Conservation (phyloP, 2,329 filamentous ascomycete genomes). For the Colletotrichum orbiculare region DNA sequence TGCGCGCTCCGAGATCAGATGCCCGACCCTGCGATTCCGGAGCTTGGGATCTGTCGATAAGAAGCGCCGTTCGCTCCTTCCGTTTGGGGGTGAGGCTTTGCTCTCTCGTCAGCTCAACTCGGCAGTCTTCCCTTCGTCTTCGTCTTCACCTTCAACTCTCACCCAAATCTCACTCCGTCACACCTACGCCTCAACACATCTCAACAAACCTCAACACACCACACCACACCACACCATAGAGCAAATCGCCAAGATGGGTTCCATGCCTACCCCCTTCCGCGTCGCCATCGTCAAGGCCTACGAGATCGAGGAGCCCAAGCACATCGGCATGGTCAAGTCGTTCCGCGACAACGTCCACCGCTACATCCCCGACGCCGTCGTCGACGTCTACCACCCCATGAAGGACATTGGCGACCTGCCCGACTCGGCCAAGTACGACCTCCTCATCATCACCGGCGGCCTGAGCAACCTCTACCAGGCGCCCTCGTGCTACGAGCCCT, state of each 20-base stretch:
- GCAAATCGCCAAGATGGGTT: conserved; percentile 10
- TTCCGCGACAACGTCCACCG: conserved; percentile 23
- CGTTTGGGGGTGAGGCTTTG: too few species aligned
- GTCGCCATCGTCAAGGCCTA: conserved; percentile 34
- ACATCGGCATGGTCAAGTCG: conserved; percentile 28
- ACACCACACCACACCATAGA: too few species aligned
- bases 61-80: too few species aligned
- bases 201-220: too few species aligned
- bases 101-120: too few species aligned
- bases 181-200: too few species aligned
- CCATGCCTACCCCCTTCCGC: conserved; percentile 21
- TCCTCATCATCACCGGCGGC: conserved; percentile 29
- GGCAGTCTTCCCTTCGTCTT: too few species aligned
- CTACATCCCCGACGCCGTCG: conserved; percentile 21
- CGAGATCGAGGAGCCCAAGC: conserved; percentile 32
- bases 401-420: conserved; percentile 16
- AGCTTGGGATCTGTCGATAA: too few species aligned
- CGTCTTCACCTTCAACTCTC: too few species aligned
- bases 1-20: background rate
- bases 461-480: conserved; percentile 31
- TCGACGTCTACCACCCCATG: conserved; percentile 26
- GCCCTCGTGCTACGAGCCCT: conserved; percentile 20
- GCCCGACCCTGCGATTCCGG: background rate
- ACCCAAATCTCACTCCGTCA: background rate
- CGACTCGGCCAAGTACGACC: conserved; percentile 18